Percentiles rank a stretch among this genome's conserved stretches.
These are phyloP conservation scores for Wilcoxina mikolae DNA, from an alignment of 495 filamentous ascomycete species.

Conservation along the genomic window DNA sequence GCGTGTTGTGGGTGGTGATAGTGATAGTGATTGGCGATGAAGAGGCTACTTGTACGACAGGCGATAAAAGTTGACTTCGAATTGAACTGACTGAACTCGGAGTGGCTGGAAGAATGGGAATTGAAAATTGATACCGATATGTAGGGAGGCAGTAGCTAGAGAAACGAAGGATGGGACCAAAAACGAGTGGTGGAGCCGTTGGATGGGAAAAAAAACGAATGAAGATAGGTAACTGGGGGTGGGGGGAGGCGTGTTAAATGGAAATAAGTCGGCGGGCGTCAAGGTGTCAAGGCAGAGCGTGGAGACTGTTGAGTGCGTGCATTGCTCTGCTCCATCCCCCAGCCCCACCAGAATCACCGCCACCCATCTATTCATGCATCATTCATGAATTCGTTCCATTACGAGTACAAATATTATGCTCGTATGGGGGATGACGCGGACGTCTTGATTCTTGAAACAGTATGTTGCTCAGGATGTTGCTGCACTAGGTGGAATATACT, in stretches of 20 bases:
- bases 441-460: too few relatives aligned
- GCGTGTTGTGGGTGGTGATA: constrained; percentile 1
- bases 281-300: too few relatives aligned
- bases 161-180: not conserved
- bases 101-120: not conserved
- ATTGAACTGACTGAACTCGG: not conserved
- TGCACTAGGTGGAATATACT: too few relatives aligned
- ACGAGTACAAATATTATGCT: too few relatives aligned
- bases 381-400: too few relatives aligned
- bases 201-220: not conserved
- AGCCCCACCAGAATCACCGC: too few relatives aligned
- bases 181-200: not conserved
- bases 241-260: not conserved
- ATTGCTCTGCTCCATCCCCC: too few relatives aligned
- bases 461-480: too few relatives aligned
- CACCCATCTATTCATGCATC: too few relatives aligned
- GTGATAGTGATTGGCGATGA: not conserved
- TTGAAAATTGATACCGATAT: not conserved
- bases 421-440: too few relatives aligned
- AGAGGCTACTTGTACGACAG: not conserved
- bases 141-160: not conserved
- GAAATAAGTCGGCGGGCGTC: too few relatives aligned
- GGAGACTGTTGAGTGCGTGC: too few relatives aligned
- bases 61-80: not conserved
- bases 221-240: not conserved